phyloP scores from a whole-genome alignment of 345 rosid species.

The Bruguiera gymnorhiza region DNA sequence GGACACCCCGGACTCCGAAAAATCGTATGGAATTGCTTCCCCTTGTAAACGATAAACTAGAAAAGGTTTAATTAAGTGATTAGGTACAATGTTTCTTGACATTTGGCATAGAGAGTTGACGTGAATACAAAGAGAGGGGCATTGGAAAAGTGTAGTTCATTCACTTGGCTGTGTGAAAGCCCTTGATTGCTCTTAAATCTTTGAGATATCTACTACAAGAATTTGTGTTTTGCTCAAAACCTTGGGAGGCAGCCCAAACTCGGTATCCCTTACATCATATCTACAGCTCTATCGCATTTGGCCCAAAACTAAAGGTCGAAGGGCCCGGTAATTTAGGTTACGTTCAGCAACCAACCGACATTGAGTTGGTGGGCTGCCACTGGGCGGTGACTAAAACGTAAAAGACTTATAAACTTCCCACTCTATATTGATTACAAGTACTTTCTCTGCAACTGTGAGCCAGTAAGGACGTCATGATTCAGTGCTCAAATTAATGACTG shows the following conservation, averaged over 20 bases:
- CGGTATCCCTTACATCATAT: too few species aligned
- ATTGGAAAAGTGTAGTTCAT: not conserved
- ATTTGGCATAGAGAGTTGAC: conserved; percentile 3
- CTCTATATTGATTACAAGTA: too few species aligned
- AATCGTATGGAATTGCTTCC: conserved; percentile 74
- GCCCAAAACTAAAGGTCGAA: not conserved
- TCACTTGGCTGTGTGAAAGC: conserved; percentile 11
- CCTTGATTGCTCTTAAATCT: conserved; percentile 11
- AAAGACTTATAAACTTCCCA: not conserved
- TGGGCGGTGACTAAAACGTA: too few species aligned
- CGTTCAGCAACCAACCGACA: too few species aligned
- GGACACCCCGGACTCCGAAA: conserved; percentile 87
- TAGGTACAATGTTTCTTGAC: conserved; percentile 1
- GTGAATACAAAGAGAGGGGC: conserved; percentile 1
- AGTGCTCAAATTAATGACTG: not conserved
- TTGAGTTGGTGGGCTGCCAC: too few species aligned
- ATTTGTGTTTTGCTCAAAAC: conserved; percentile 12
- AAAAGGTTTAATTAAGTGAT: conserved; percentile 49
- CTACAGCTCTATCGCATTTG: not conserved
- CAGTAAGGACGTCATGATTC: not conserved
- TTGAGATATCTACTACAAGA: not conserved
- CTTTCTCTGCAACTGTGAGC: not conserved
- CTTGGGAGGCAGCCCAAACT: not conserved
- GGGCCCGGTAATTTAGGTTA: too few species aligned
- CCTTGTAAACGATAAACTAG: conserved; percentile 87